Evolutionary conservation across 306 rosid genomes (phyloP), one percentile per base, ranked within the genome.

Genomic region (Pyrus communis): DNA sequence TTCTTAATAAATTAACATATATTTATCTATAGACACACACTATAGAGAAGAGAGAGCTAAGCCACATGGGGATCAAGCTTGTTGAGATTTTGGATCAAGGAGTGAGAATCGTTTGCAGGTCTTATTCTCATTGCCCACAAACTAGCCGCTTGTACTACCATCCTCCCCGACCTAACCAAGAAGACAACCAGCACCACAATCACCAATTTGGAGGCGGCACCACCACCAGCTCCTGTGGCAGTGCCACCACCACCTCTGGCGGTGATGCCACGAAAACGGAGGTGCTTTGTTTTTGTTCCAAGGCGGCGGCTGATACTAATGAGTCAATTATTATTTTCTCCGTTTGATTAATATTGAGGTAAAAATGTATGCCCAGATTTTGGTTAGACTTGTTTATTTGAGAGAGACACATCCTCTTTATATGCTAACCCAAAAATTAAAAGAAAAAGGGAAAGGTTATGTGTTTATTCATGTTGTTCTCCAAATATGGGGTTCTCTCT

Each of bases 81-180:
- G 85, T 81, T 40, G 95, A 86, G 88, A 76, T 90, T 67, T 65
- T 90, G 51, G 95, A 90, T 46, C 83, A 60, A n/a, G 87, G 90
- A 8, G 85, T 69, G 42, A 90, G 89, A 77, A 83, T 88, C 11
- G 92, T 58, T 19, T 75, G 80, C 1, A 86, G 95, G 64, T 86
- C 77, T 49, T 83, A 90, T 75, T 86, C 95, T 19, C 87, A 90
- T 59, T 90, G 88, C 57, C 92, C 94, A 15, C 90, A 88, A 8
- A 90, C 95, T 2, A 87, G 88, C 11, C 84, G 95, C 30, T 84
- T 80, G 85, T 90, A 79, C 80, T 90, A 90, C 75, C 92, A 86
- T 45, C 95, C 95, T 43, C 92, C 90, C 45, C 23, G n/a, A 14
- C 78, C 74, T 1, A 17, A 33, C 46, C 66, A 80, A 69, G 82